Conservation (phyloP, 2,329 filamentous ascomycete genomes). For the Aspergillus udagawae region DNA sequence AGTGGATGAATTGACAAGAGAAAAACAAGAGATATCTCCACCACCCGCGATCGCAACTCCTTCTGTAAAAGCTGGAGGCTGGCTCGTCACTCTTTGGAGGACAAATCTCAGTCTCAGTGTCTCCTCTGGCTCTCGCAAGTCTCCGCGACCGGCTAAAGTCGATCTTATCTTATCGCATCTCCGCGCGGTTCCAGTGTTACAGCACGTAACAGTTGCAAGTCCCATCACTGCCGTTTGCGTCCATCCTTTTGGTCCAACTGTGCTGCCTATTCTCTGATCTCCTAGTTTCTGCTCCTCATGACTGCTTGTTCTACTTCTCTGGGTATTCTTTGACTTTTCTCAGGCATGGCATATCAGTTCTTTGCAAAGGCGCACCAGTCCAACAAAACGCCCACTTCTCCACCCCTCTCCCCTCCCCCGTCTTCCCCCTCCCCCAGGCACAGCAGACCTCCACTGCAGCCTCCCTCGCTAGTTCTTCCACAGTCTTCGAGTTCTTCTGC, state of each 20-base stretch:
- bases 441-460: constrained; percentile 27
- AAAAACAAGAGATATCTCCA: background rate
- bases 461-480: constrained; percentile 25
- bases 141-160: constrained; percentile 9
- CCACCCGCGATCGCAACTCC: background rate
- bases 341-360: constrained; percentile 35
- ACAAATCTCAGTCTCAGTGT: constrained; percentile 4
- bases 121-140: constrained; percentile 6
- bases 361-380: constrained; percentile 32
- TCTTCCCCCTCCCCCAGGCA: constrained; percentile 14
- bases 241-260: background rate
- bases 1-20: background rate
- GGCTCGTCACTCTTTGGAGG: constrained; percentile 3
- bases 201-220: constrained; percentile 1
- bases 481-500: constrained; percentile 17
- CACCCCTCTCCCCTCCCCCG: constrained; percentile 19
- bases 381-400: constrained; percentile 18
- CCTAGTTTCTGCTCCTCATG: background rate
- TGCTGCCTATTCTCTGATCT: background rate
- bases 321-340: background rate
- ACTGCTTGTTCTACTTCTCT: background rate
- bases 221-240: constrained; percentile 6
- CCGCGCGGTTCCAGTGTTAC: constrained; percentile 22
- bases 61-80: constrained; percentile 9
- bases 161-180: constrained; percentile 36